phyloP scores from a whole-genome alignment of 23 red algal species.

The Gracilariopsis chorda region DNA sequence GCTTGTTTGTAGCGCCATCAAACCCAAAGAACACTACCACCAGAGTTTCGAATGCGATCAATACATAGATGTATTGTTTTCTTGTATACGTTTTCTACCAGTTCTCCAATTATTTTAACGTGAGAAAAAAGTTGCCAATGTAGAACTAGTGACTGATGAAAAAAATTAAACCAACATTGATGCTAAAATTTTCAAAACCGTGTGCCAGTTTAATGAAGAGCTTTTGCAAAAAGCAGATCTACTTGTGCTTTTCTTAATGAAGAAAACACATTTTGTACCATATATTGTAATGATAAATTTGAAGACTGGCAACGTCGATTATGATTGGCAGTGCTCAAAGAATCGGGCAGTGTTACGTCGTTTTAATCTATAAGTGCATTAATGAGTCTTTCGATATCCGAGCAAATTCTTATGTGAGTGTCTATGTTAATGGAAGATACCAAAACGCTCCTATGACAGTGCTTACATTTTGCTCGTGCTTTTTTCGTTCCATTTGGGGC shows the following conservation, averaged over 20 bases:
- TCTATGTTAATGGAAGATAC: background rate
- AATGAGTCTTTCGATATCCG: background rate
- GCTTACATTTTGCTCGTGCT: background rate
- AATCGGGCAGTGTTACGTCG: too few relatives aligned
- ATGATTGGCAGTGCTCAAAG: too few relatives aligned
- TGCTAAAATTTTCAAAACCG: background rate
- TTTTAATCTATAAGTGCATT: background rate
- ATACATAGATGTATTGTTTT: background rate
- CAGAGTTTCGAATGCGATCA: background rate
- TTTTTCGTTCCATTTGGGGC: background rate
- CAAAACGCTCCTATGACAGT: background rate
- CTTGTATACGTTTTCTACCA: constrained; percentile 3
- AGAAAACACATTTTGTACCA: background rate
- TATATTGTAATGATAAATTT: too few relatives aligned
- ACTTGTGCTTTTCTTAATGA: background rate
- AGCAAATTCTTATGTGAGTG: background rate
- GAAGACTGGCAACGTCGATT: too few relatives aligned
- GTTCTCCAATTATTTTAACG: background rate
- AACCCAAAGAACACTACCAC: background rate
- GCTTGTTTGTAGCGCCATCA: background rate
- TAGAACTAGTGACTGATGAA: background rate
- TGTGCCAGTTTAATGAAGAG: background rate
- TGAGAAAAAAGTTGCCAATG: background rate
- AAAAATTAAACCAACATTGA: background rate
- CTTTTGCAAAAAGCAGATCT: background rate